Conservation (phyloP, 2,329 filamentous ascomycete genomes). For the Microcera coccophila region DNA sequence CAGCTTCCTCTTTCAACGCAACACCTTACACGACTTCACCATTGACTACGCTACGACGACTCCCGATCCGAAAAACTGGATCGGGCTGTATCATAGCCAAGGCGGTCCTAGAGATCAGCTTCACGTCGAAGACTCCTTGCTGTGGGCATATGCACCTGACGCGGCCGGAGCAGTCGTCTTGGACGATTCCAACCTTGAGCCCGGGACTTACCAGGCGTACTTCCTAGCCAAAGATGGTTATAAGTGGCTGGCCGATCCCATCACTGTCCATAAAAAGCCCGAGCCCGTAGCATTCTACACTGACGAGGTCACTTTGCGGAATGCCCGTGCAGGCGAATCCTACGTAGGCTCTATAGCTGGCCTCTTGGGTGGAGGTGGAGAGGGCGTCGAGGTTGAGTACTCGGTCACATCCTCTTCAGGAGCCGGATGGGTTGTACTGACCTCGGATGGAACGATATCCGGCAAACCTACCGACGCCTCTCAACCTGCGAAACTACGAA, state of each 20-base stretch:
- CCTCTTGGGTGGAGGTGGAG: constrained; percentile 28
- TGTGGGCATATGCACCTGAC: constrained; percentile 33
- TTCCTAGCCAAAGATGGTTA: constrained; percentile 36
- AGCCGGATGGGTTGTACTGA: constrained; percentile 32
- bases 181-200: constrained; percentile 19
- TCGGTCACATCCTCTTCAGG: constrained; percentile 26
- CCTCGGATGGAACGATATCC: constrained; percentile 31
- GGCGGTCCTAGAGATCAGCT: constrained; percentile 34
- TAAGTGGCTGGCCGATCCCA: constrained; percentile 33
- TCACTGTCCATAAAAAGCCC: constrained; percentile 29
- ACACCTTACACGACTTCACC: too few relatives aligned
- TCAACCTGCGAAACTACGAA: constrained; percentile 13
- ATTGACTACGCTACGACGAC: constrained; percentile 33
- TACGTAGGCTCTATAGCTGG: constrained; percentile 33
- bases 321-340: constrained; percentile 32
- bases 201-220: constrained; percentile 35
- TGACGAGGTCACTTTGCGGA: constrained; percentile 30
- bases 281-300: constrained; percentile 31
- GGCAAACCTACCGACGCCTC: constrained; percentile 32
- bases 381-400: too few relatives aligned
- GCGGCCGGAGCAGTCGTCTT: constrained; percentile 27
- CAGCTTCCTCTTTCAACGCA: too few relatives aligned
- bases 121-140: constrained; percentile 26
- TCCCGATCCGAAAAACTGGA: constrained; percentile 34
- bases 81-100: constrained; percentile 33